These are phyloP conservation scores for Castanea crenata DNA, from an alignment of 306 rosid species.

Conservation along the genomic window DNA sequence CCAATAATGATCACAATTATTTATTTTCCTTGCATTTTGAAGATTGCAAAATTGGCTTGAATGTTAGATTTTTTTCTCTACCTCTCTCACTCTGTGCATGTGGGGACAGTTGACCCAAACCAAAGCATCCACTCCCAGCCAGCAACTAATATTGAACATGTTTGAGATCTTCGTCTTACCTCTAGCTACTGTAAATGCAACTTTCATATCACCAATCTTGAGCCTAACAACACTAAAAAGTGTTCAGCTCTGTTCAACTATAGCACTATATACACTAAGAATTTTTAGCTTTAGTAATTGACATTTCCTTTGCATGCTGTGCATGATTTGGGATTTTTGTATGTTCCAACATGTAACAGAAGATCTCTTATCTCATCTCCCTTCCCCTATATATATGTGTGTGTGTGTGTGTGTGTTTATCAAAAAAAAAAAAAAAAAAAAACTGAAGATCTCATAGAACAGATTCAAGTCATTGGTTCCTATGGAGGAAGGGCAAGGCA, in stretches of 20 bases:
- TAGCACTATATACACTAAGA: neutral
- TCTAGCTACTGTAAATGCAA: neutral
- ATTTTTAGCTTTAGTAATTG: neutral
- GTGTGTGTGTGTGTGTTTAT: too few relatives aligned
- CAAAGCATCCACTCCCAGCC: too few relatives aligned
- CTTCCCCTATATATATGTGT: too few relatives aligned
- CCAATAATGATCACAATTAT: too few relatives aligned
- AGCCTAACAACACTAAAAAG: neutral
- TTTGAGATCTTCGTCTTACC: too few relatives aligned
- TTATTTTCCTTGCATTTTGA: too few relatives aligned
- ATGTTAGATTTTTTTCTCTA: too few relatives aligned
- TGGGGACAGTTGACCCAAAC: too few relatives aligned
- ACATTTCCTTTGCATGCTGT: neutral
- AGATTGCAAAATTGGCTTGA: too few relatives aligned
- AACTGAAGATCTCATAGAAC: constrained; percentile 19
- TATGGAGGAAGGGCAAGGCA: constrained; percentile 98
- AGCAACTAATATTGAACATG: too few relatives aligned
- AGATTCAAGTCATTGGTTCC: constrained; percentile 88
- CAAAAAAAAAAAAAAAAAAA: too few relatives aligned
- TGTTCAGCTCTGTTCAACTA: neutral
- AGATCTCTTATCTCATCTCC: neutral
- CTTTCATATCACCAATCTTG: neutral
- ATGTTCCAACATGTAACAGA: neutral
- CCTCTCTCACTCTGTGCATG: too few relatives aligned
- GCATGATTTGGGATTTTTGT: neutral